A percentile compares a stretch with the other conserved stretches of the same genome.
phyloP scores from a whole-genome alignment of 106 monocot genomes.

The Apostasia shenzhenica region DNA sequence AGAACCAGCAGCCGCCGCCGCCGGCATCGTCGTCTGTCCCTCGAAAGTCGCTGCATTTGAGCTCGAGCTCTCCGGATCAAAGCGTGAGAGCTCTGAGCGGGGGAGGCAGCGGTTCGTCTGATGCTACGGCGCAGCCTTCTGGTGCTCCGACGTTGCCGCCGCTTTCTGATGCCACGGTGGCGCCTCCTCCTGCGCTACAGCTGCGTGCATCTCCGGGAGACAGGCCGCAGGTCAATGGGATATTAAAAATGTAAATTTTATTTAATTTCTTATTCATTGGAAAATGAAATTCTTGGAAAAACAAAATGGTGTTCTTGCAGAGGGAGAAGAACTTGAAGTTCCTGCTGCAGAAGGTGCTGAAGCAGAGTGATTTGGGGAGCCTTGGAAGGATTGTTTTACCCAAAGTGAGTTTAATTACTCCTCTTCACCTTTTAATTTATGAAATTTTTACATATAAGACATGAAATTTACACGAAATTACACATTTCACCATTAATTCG shows the following conservation, averaged over 20 bases:
- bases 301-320: conserved; percentile 8
- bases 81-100: conserved; percentile 5
- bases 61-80: too few species aligned
- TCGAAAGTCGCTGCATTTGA: background rate
- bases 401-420: conserved; percentile 42
- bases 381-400: conserved; percentile 94
- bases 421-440: background rate
- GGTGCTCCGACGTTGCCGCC: conserved; percentile 14
- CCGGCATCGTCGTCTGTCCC: background rate
- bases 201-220: background rate
- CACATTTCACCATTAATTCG: too few species aligned
- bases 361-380: conserved; percentile 96
- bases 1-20: background rate
- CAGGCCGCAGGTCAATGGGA: background rate
- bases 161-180: background rate
- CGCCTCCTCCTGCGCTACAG: too few species aligned
- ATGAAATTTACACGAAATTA: too few species aligned
- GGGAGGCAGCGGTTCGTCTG: background rate
- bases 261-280: too few species aligned
- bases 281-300: too few species aligned
- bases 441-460: too few species aligned
- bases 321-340: conserved; percentile 87
- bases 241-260: background rate
- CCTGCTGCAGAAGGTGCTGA: conserved; percentile 89
- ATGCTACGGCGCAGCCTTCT: conserved; percentile 1